These are phyloP conservation scores for Sporothrix sp. DNA, from an alignment of 2,329 filamentous ascomycete genomes.

Conservation along the genomic window DNA sequence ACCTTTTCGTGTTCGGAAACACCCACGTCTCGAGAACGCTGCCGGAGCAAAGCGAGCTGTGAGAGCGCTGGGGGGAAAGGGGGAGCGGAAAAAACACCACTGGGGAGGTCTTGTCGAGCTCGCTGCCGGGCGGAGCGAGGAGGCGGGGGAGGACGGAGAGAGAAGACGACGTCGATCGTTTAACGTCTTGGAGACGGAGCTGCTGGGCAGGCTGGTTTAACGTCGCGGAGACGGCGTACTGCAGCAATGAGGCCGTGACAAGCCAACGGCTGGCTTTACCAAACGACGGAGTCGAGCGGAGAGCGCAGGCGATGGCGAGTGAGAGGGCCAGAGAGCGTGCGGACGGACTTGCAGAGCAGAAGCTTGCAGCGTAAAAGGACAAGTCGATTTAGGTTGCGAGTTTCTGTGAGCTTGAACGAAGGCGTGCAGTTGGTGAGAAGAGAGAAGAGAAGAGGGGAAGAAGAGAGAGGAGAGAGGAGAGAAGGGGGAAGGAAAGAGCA, in stretches of 20 bases:
- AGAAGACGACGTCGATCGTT: background rate
- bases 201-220: constrained; percentile 1
- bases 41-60: background rate
- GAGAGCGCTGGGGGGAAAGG: no score
- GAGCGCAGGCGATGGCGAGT: background rate
- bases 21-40: background rate
- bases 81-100: no score
- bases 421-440: background rate
- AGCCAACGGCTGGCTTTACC: background rate
- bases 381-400: background rate
- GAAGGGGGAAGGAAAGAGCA: background rate
- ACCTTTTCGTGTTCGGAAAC: background rate
- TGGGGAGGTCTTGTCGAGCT: background rate
- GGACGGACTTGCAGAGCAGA: background rate
- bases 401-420: background rate
- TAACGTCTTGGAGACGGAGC: constrained; percentile 6
- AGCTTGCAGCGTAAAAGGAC: background rate
- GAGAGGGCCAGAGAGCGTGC: background rate
- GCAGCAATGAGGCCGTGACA: background rate
- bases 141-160: background rate
- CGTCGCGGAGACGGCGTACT: constrained; percentile 5
- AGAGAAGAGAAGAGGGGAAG: background rate
- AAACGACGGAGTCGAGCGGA: background rate
- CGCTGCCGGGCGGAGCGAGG: background rate
- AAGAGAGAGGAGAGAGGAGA: background rate